A percentile compares a stretch with the other conserved stretches of the same genome.
Evolutionary conservation across 1,139 yeast genomes (phyloP).

Genomic region (Meyerozyma carpophila): DNA sequence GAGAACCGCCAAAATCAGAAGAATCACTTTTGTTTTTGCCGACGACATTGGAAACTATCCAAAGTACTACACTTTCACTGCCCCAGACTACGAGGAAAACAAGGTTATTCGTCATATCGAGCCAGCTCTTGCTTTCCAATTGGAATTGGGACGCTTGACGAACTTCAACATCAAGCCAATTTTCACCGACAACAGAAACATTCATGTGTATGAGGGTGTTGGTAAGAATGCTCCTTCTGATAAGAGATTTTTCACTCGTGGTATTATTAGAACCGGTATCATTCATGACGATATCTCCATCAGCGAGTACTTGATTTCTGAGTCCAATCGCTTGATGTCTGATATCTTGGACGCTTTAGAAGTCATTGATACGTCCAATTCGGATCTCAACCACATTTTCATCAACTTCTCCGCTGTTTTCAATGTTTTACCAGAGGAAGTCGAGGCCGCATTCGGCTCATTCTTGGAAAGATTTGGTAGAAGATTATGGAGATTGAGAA

Average conservation of each 20-base stretch:
- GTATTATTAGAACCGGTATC: slow-evolving; percentile 93
- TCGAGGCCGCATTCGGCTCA: slow-evolving; percentile 95
- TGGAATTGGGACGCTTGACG: slow-evolving; percentile 89
- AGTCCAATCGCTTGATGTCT: slow-evolving; percentile 91
- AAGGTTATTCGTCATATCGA: slow-evolving; percentile 94
- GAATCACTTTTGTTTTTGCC: slow-evolving; percentile 88
- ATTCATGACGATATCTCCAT: slow-evolving; percentile 89
- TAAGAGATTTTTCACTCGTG: slow-evolving; percentile 93
- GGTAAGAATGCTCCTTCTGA: slow-evolving; percentile 93
- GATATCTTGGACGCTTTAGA: slow-evolving; percentile 94
- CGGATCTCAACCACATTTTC: slow-evolving; percentile 94
- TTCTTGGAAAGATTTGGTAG: slow-evolving; percentile 97
- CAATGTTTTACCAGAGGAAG: slow-evolving; percentile 90
- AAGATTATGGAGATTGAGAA: slow-evolving; percentile 93
- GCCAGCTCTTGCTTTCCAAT: slow-evolving; percentile 96
- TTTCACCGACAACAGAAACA: slow-evolving; percentile 93
- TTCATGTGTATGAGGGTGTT: slow-evolving; percentile 93
- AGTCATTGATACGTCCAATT: slow-evolving; percentile 88
- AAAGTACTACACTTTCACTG: slow-evolving; percentile 91
- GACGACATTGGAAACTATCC: slow-evolving; percentile 84
- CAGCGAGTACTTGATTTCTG: slow-evolving; percentile 90
- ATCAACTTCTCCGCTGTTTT: slow-evolving; percentile 94
- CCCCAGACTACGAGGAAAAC: slow-evolving; percentile 77
- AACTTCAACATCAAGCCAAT: slow-evolving; percentile 94
- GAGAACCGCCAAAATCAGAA: slow-evolving; percentile 69